Evolutionary conservation across 2,329 filamentous ascomycete genomes (phyloP), one percentile per base, ranked within the genome.

Genomic region (Cytospora paraplurivora): DNA sequence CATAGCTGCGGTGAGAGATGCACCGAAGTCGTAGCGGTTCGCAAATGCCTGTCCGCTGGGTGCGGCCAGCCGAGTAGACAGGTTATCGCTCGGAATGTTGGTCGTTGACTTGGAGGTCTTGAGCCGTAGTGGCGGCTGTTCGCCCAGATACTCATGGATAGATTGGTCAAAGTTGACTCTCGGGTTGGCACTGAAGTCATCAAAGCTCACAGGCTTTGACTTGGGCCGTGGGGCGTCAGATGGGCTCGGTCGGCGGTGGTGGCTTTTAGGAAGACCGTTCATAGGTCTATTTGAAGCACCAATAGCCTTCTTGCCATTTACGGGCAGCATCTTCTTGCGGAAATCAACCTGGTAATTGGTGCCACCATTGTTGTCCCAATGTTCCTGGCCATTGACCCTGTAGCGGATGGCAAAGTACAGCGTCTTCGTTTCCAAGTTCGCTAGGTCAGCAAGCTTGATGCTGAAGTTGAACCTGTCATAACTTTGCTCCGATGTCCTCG

Each of bases 271-370:
- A 57, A 92, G 77, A 35, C 82, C 78, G 68, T 80, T 81, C 15
- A 76, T 72, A 11, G 85, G 76, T 51, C 84, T 81, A 49, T 82
- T 80, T 11, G 78, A 76, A 13, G 82, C 78, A 12, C 82, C 80
- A 66, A 82, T 78, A 34, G 79, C 75, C 65, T 80, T 81, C 79
- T 86, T 87, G 68, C 83, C 82, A 57, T 82, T 86, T 70, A 83
- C 82, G 19, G 84, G 79, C 66, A 90, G 84, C 69, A 84, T 77
- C 78, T 91, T 93, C 82, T 93, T 96, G 68, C 83, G 82, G 79
- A 99, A 99, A 75, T 97, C 93, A 61, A 98, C 86, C 75, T 97
- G 93, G 78, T 95, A 99, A 78, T 99, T 98, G 76, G 87, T 85
- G 35, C 82, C 80, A 69, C 82, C 81, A 75, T 99, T 99, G 82